These are phyloP conservation scores for Pyrenula aspistea DNA, from an alignment of 495 filamentous ascomycete genomes.

Conservation along the genomic window DNA sequence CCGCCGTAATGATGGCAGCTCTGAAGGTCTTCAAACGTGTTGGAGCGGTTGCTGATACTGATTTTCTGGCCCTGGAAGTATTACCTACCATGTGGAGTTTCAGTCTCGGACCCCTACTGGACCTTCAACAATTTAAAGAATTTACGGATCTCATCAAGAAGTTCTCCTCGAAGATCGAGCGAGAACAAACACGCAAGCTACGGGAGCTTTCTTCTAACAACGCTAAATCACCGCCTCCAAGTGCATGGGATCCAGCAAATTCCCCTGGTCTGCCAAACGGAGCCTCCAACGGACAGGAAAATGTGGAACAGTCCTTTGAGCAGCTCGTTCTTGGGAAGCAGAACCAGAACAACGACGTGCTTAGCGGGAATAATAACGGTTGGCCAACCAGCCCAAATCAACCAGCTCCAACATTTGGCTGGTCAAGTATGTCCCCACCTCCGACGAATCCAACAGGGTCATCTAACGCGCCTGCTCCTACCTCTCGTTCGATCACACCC, in stretches of 20 bases:
- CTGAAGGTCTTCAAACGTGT: conserved; percentile 74
- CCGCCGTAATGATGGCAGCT: conserved; percentile 92
- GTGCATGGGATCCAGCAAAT: conserved; percentile 25
- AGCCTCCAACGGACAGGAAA: conserved; percentile 21
- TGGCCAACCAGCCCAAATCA: conserved; percentile 12
- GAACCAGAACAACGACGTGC: conserved; percentile 16
- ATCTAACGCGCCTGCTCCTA: conserved; percentile 14
- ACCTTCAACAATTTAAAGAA: conserved; percentile 72
- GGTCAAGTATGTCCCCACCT: conserved; percentile 23
- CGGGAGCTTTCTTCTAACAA: conserved; percentile 55
- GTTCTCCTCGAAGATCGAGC: conserved; percentile 68
- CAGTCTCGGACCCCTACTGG: conserved; percentile 76
- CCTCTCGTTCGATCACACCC: conserved; percentile 37
- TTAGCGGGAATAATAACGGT: conserved; percentile 18
- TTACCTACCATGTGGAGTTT: conserved; percentile 86
- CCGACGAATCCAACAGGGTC: conserved; percentile 12
- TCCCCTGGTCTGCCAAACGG: conserved; percentile 21
- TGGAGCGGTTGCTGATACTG: conserved; percentile 68
- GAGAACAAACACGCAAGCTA: conserved; percentile 77
- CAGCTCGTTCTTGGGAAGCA: conserved; percentile 65
- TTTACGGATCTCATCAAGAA: conserved; percentile 82
- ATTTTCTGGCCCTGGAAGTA: conserved; percentile 89
- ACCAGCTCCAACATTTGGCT: conserved; percentile 30
- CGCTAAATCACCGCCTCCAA: conserved; percentile 4
- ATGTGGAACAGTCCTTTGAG: conserved; percentile 66